Percentiles rank a stretch among this genome's conserved stretches.
phyloP scores from a whole-genome alignment of 108 stramenopile genomes.

The Discostella stelligeroides region DNA sequence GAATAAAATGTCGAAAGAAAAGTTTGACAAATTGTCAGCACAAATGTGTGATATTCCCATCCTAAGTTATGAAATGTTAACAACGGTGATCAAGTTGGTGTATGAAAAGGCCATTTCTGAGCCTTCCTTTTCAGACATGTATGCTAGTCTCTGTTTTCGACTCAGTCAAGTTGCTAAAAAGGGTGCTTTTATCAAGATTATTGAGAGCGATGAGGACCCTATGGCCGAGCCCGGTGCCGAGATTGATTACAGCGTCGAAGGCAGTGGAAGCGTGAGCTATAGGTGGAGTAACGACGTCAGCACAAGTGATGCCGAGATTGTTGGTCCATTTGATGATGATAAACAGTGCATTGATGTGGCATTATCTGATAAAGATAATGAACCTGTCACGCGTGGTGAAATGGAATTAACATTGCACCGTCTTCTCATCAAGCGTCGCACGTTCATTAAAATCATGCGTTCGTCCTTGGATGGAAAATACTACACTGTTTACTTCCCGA shows the following conservation, averaged over 20 bases:
- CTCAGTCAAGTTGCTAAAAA: conserved; percentile 61
- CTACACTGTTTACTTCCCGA: conserved; percentile 82
- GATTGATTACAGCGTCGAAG: conserved; percentile 40
- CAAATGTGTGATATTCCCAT: conserved; percentile 87
- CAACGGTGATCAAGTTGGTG: conserved; percentile 80
- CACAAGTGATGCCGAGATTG: conserved; percentile 71
- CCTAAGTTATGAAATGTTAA: conserved; percentile 70
- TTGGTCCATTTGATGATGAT: conserved; percentile 67
- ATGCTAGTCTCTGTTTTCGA: conserved; percentile 85
- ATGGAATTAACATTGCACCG: conserved; percentile 77
- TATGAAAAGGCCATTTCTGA: conserved; percentile 95
- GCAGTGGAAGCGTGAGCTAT: conserved; percentile 57
- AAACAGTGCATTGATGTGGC: conserved; percentile 71
- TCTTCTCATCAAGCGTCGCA: conserved; percentile 64
- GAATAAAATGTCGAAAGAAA: conserved; percentile 93
- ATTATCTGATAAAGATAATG: conserved; percentile 43
- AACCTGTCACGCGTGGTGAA: conserved; percentile 68
- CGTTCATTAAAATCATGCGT: conserved; percentile 83
- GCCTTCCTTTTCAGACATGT: conserved; percentile 90
- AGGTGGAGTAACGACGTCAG: conserved; percentile 85
- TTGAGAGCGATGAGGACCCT: conserved; percentile 83
- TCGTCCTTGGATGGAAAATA: conserved; percentile 53
- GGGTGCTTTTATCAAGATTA: conserved; percentile 71
- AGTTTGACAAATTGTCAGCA: conserved; percentile 75
- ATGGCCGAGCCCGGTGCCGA: conserved; percentile 65